Conservation (phyloP, 2,329 filamentous ascomycete genomes). For the Sporothrix brasiliensis region DNA sequence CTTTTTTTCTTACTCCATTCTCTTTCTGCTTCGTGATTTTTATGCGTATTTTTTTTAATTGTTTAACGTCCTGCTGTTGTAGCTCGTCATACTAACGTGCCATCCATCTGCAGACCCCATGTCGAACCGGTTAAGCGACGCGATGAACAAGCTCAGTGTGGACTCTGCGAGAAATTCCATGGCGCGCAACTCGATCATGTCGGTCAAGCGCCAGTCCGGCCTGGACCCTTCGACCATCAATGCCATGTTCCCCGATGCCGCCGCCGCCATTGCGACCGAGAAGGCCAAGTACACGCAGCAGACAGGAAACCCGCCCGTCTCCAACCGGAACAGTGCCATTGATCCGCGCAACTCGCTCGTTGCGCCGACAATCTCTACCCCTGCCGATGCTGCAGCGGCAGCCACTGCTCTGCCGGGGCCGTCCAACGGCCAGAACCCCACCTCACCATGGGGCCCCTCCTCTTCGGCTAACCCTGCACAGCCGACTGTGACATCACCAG, state of each 20-base stretch:
- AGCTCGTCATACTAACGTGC: slow-evolving; percentile 34
- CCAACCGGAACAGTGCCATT: slow-evolving; percentile 88
- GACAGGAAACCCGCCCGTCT: slow-evolving; percentile 84
- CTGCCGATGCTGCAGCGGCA: slow-evolving; percentile 63
- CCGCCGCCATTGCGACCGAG: slow-evolving; percentile 96
- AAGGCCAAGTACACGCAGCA: slow-evolving; percentile 97
- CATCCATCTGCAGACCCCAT: slow-evolving; percentile 71
- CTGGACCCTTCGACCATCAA: slow-evolving; percentile 92
- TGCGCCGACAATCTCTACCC: slow-evolving; percentile 73
- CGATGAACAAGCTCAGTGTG: slow-evolving; percentile 92
- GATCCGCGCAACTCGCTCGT: slow-evolving; percentile 75
- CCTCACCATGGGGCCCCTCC: slow-evolving; percentile 75
- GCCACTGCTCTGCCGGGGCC: slow-evolving; percentile 64
- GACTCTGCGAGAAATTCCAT: slow-evolving; percentile 86
- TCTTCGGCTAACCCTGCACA: slow-evolving; percentile 69
- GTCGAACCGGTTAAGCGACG: slow-evolving; percentile 93
- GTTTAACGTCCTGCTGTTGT: neutral
- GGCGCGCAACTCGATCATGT: slow-evolving; percentile 74
- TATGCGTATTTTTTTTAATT: slow-evolving; percentile 24
- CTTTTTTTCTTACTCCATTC: neutral
- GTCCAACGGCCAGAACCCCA: slow-evolving; percentile 65
- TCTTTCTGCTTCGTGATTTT: neutral
- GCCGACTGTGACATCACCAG: slow-evolving; percentile 61
- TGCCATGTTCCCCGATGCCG: slow-evolving; percentile 98
- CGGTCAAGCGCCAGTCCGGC: slow-evolving; percentile 90